Evolutionary conservation across 2,329 filamentous ascomycete species (phyloP), one percentile per base, ranked within the genome.

Genomic region (Verticillium albo-atrum): DNA sequence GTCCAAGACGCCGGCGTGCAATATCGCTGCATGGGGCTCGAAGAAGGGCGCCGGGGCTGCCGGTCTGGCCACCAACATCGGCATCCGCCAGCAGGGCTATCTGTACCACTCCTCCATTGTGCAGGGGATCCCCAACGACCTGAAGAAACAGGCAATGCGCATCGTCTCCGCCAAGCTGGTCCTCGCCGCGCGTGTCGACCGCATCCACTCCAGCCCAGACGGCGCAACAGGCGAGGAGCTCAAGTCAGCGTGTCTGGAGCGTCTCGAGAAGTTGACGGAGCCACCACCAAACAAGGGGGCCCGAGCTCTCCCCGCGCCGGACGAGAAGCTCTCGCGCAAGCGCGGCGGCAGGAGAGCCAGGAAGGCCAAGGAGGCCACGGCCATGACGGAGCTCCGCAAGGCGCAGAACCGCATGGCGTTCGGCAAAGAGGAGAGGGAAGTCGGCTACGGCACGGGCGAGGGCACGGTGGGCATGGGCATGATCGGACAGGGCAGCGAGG

Each of bases 391-490:
- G 58, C 80, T 99, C 30, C 88, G 93, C 65, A 97, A 98, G 74
- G 92, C 92, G 4, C 95, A 98, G 75, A 99, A 99, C 77, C 86
- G 95, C 58, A 89, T 99, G 85, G 92, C 89, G 0, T 99, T 99
- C 70, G 93, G 93, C 60, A 95, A 96, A 72, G 94, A 98, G 74
- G 95, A 99, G 75, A 89, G 87, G 68, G 95, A 99, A 74, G 88
- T 95, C 1, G 94, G 93, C 32, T 98, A 96, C 72, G 94, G 92
- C 35, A 87, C 86, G 1, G 91, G 92, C 56, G 92, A 97, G 66
- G 86, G 86, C 58, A 96, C 93, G 0, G 88, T 89, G 61, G 95
- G 95, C 28, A 79, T 99, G 73, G 95, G 95, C 59, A 98, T 98
- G 95, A 93, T 99, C 63, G 95, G 95, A 1, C 88, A 92, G 68